Evolutionary conservation across 768 basidiomycete genomes (phyloP).

Genomic region (Macrolepiota fuliginosa): DNA sequence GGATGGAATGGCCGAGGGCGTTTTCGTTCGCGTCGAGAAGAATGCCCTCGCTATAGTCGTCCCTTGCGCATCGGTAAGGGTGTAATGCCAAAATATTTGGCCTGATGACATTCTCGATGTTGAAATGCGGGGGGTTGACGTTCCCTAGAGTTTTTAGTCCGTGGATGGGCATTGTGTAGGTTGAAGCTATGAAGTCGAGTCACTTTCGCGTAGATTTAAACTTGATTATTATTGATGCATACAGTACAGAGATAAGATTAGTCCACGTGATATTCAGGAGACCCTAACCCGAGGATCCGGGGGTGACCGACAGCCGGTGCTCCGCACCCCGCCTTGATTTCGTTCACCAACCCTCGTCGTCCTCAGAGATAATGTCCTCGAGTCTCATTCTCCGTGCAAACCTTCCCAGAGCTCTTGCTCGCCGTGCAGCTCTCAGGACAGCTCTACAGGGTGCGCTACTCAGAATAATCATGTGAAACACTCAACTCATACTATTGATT

Average conservation of each 20-base stretch:
- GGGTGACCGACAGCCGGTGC: not conserved
- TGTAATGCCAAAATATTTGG: conserved; percentile 90
- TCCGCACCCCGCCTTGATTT: too few relatives aligned
- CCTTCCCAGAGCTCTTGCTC: conserved; percentile 40
- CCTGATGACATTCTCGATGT: conserved; percentile 81
- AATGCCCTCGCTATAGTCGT: conserved; percentile 90
- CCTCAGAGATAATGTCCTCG: conserved; percentile 43
- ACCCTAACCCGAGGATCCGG: not conserved
- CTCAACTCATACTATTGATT: conserved; percentile 14
- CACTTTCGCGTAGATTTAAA: too few relatives aligned
- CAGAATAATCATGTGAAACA: not conserved
- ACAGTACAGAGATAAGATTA: conserved; percentile 16
- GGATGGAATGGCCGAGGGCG: conserved; percentile 83
- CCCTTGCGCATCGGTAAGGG: conserved; percentile 94
- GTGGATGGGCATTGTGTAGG: conserved; percentile 54
- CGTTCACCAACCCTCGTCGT: conserved; percentile 9
- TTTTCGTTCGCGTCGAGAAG: conserved; percentile 99
- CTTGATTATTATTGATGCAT: too few relatives aligned
- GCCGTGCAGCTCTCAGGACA: conserved; percentile 38
- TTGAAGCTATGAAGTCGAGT: too few relatives aligned
- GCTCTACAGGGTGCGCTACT: conserved; percentile 39
- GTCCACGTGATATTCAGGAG: conserved; percentile 4
- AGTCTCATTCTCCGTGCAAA: conserved; percentile 48
- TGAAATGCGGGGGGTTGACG: conserved; percentile 74
- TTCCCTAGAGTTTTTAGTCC: conserved; percentile 40